These are phyloP conservation scores for Mycocentrospora acerina DNA, from an alignment of 2,329 filamentous ascomycete species.

Conservation along the genomic window DNA sequence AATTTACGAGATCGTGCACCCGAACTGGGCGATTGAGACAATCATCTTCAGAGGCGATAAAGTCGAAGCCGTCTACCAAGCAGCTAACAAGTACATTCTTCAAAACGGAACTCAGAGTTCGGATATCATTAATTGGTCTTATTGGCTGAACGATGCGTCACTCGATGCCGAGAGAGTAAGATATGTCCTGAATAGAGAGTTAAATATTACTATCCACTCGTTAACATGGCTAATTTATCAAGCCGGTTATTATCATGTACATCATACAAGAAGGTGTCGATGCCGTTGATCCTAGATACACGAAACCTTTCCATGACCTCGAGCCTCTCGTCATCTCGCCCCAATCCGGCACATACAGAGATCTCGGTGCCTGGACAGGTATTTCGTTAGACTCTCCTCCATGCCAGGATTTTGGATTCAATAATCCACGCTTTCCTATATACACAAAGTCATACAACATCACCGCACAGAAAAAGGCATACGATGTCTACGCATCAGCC, in stretches of 20 bases:
- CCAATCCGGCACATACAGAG: slow-evolving; percentile 20
- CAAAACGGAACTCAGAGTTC: slow-evolving; percentile 47
- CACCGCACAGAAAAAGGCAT: slow-evolving; percentile 40
- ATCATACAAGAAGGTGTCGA: slow-evolving; percentile 28
- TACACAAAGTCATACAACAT: slow-evolving; percentile 35
- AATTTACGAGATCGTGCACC: slow-evolving; percentile 42
- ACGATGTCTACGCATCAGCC: slow-evolving; percentile 40
- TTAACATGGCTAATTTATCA: not conserved
- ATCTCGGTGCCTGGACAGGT: slow-evolving; percentile 24
- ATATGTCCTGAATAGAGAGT: not conserved
- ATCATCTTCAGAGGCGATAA: slow-evolving; percentile 45
- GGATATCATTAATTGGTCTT: slow-evolving; percentile 34
- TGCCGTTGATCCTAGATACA: slow-evolving; percentile 21
- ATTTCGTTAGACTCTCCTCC: slow-evolving; percentile 26
- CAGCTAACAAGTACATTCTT: slow-evolving; percentile 50
- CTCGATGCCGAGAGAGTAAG: slow-evolving; percentile 17
- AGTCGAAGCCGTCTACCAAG: slow-evolving; percentile 51
- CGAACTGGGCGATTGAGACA: slow-evolving; percentile 24
- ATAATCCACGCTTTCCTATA: slow-evolving; percentile 26
- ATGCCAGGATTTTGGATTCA: slow-evolving; percentile 29
- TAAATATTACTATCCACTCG: not conserved
- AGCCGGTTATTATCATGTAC: slow-evolving; percentile 24
- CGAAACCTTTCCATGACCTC: slow-evolving; percentile 21
- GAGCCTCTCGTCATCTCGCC: slow-evolving; percentile 13
- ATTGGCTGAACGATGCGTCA: slow-evolving; percentile 22